Evolutionary conservation across 805 yeast species (phyloP), one percentile per base, ranked within the genome.

Genomic region (Pichia ethanolica): DNA sequence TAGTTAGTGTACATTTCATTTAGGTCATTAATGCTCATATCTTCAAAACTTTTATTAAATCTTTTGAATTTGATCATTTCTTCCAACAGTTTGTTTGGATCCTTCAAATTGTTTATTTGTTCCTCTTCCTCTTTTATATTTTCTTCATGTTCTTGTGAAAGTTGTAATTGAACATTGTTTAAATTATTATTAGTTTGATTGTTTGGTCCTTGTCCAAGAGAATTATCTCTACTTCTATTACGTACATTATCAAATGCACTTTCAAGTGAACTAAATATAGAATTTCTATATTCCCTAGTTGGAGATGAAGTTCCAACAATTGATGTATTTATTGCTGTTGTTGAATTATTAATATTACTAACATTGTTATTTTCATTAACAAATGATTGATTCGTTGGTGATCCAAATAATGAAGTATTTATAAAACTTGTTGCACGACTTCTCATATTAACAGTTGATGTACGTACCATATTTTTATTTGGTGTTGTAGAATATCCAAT

Each of bases 401-500:
- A 47, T 8, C 58, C 59, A 44, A 62, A 62, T 6, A 62, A 34
- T 3, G 59, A 53, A 1, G 56, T 47, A 36, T 46, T 63, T 28
- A 65, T 63, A 14, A 66, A 55, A 49, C 68, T 65, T 3, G 69
- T 52, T 1, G 68, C 62, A n/a, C 70, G 49, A 46, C 68, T 65
- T 37, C 67, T 54, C 44, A 58, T 58, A 42, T 58, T 48, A 20
- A 25, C 26, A 8, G 34, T 34, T 12, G 41, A 13, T 12, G 38
- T 13, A 14, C 27, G 26, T 14, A 7, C 35, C 7, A 14, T 39
- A 32, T 30, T 47, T 11, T 46, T 59, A 26, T 27, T 41, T 5
- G 52, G 35, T 3, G 47, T 39, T 9, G 43, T 27, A 12, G 25
- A 26, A 27, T 33, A 39, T 26, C 43, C 44, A 13, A 38, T 47